phyloP scores from a whole-genome alignment of 768 basidiomycete genomes.

The Gautieria morchelliformis region DNA sequence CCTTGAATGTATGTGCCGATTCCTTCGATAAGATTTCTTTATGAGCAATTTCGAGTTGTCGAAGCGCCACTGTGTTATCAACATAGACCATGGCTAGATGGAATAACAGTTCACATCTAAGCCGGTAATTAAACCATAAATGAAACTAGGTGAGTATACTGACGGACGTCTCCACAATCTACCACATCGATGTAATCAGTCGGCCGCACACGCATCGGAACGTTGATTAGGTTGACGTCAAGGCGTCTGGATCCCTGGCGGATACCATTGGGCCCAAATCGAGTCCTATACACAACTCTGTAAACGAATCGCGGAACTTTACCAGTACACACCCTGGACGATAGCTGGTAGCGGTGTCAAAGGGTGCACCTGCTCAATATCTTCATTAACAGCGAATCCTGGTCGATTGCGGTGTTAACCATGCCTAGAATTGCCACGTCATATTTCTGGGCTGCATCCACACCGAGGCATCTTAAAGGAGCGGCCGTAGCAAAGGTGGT shows the following conservation, averaged over 20 bases:
- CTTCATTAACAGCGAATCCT: too few relatives aligned
- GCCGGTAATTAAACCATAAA: too few relatives aligned
- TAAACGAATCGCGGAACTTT: not conserved
- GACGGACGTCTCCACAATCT: slow-evolving; percentile 25
- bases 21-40: slow-evolving; percentile 12
- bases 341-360: slow-evolving; percentile 24
- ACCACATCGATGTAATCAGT: slow-evolving; percentile 18
- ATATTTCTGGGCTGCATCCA: slow-evolving; percentile 15
- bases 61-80: slow-evolving; percentile 23
- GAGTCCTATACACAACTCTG: slow-evolving; percentile 8
- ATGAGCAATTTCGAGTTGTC: slow-evolving; percentile 24
- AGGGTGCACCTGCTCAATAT: slow-evolving; percentile 17
- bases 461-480: slow-evolving; percentile 21
- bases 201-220: slow-evolving; percentile 19
- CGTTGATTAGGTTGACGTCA: slow-evolving; percentile 21
- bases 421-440: slow-evolving; percentile 22
- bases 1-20: not conserved
- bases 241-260: slow-evolving; percentile 22
- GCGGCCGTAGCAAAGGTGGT: slow-evolving; percentile 19
- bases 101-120: not conserved
- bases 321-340: slow-evolving; percentile 19
- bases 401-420: not conserved
- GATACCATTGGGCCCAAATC: slow-evolving; percentile 26
- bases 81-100: slow-evolving; percentile 4
- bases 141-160: not conserved